Base-by-base conservation (phyloP, 805 yeast genomes). In the Lachancea cidri region DNA sequence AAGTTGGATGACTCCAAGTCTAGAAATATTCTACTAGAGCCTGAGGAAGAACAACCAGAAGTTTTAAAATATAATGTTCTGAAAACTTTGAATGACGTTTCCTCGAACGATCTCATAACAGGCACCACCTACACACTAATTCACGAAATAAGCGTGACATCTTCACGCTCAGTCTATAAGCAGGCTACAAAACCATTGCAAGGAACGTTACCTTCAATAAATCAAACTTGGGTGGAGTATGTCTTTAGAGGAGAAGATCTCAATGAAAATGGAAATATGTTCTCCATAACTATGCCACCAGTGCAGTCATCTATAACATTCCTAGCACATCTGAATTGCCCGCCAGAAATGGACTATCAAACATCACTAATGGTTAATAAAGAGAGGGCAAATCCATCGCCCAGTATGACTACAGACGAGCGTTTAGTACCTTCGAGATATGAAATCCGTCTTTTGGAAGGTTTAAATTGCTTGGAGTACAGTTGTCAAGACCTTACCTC, bases 221-320 rank as follows among this genome's bases (percentile, higher is more conserved):
- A 45, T 27, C 63, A 57, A 38, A 49, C 55, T 27, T 61, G 63
- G 64, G 45, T 59, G 3, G 59, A 60, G 36, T 61, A 44, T 45
- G 49, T 48, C 14, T 59, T 61, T 35, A 46, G 48, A 17, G 59
- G 59, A 17, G 33, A 44, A n/a, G 49, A 52, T 5, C 29, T 55
- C 36, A 55, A 47, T 19, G 55, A 54, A 36, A 50, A 54, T 35
- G 58, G 53, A 38, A 58, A 59, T 37, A 51, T 47, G 48, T 60
- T 43, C 32, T 48, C 63, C 3, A 39, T 61, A 13, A 47, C 57
- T 2, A 34, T 61, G 15, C 58, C 59, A 30, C 64, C 66, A 1
- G 46, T 47, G 5, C 66, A 60, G 41, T 53, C 57, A 2, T 50
- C 52, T 20, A 42, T 60, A 30, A 60, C 62, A n/a, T 20, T 61